A percentile compares a stretch with the other conserved stretches of the same genome.
Evolutionary conservation across 73 alveolate species (phyloP).

Genomic region (Strombidium stylifer): DNA sequence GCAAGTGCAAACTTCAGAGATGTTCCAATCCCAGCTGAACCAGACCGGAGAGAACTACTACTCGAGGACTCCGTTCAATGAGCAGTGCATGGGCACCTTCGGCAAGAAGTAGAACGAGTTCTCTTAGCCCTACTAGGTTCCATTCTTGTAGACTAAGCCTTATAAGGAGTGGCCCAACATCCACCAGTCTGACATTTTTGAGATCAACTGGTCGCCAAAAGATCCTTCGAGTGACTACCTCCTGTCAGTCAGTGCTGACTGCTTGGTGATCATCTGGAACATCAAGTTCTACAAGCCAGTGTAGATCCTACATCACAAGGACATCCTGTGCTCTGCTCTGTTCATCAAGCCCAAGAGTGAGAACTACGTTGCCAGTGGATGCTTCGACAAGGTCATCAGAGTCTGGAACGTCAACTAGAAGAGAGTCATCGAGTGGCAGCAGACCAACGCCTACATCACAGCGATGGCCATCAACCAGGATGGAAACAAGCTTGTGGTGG

Average conservation of each 20-base stretch:
- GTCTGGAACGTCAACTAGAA: constrained; percentile 65
- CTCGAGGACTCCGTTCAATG: background rate
- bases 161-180: constrained; percentile 9
- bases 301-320: constrained; percentile 69
- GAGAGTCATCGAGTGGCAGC: constrained; percentile 57
- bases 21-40: background rate
- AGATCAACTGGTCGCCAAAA: constrained; percentile 72
- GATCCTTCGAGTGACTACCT: constrained; percentile 62
- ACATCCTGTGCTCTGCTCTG: constrained; percentile 73
- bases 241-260: constrained; percentile 52
- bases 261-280: background rate
- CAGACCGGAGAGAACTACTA: background rate
- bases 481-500: constrained; percentile 74
- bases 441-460: constrained; percentile 65
- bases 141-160: constrained; percentile 14
- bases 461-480: constrained; percentile 63
- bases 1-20: constrained; percentile 25
- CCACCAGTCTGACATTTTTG: constrained; percentile 71
- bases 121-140: background rate
- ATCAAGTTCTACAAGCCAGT: constrained; percentile 33
- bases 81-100: background rate
- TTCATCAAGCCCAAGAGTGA: constrained; percentile 24
- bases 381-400: constrained; percentile 71
- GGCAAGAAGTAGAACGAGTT: constrained; percentile 8
- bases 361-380: constrained; percentile 75